Evolutionary conservation across 257 asterid species (phyloP), one percentile per base, ranked within the genome.

Genomic region (Ilex asprella): DNA sequence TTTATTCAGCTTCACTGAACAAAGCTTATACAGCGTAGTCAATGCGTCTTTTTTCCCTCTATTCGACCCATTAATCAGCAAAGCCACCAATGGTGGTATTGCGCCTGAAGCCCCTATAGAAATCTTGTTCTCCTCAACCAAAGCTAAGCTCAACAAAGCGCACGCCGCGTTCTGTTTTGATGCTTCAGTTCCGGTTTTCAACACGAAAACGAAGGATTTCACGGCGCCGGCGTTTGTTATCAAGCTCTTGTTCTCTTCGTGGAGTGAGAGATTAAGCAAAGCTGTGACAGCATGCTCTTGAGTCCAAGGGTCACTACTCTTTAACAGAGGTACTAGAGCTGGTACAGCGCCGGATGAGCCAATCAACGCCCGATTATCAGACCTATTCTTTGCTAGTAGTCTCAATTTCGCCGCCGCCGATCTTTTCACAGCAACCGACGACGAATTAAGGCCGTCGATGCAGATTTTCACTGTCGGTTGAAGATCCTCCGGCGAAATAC

Each of bases 111-210:
- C 96, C 32, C 99, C 99, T 27, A 92, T 89, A 1, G 95, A 83
- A 2, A 86, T 59, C 62, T 87, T 89, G 63, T 83, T 86, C 75
- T 86, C 97, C 47, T 92, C 98, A 1, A 89, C 68, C 69, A 92
- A 64, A 35, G 98, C 92, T 69, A 92, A 74, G 62, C 93, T 92
- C 60, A 92, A 71, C 70, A 92, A 60, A 2, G 95, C 94, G 39
- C 98, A 92, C 30, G 98, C 97, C 2, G 97, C 95, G 76, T 86
- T 92, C 74, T 92, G 97, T 70, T 92, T 92, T 0, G 98, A 92
- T 2, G 80, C 70, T 56, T 89, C 95, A 0, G 96, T 86, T 7
- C 98, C 98, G 1, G 96, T 84, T 69, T 86, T 92, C 7, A 92
- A 49, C 31, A 85, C 98, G 31, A 86, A 92, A 57, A 92, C 80